Base-by-base conservation (phyloP, 1,139 yeast species). In the Kluyveromyces sp. region DNA sequence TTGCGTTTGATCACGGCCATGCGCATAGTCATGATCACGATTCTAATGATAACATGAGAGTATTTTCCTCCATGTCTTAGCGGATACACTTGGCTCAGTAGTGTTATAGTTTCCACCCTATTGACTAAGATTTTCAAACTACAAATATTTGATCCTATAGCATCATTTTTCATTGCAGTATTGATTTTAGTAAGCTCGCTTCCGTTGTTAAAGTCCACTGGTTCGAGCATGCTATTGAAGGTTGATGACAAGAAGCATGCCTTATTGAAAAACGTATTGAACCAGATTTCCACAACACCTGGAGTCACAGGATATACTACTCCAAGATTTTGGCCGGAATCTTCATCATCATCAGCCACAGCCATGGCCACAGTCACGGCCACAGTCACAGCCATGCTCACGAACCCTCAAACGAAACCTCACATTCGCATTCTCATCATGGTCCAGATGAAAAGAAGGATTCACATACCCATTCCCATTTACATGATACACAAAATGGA, bases 41-140 rank as follows among this genome's bases (percentile, higher is more conserved):
- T 70, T 25, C 66, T 30, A 86, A 86, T 61, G 96, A 90, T 58
- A 92, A 92, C 63, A 87, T 92, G 95, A 81, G 82, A 51, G 99
- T 26, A 88, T 92, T 7, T 92, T 92, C 57, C 70, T 92, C 39
- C 99, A 92, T 58, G 86, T 92, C 39, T 66, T 92, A 41, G 98
- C 99, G 0, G 99, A 92, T 59, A 92, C 98, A 0, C 70, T 94
- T 33, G 98, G 99, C 0, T 90, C 97, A 0, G 95, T 89, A 0
- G 98, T 4, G 99, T 94, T 27, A 92, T 94, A 8, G 66, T 87
- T 0, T 89, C 97, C 0, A 92, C 98, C 0, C 48, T 83, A 2
- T 65, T 83, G 37, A 80, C 85, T 26, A 79, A 78, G 48, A 51
- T 75, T 15, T 75, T 81, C 61, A 67, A 72, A 25, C 75, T 82